Percentiles rank a stretch among this genome's conserved stretches.
phyloP scores from a whole-genome alignment of 805 yeast species.

The Candida nonsorbophila region DNA sequence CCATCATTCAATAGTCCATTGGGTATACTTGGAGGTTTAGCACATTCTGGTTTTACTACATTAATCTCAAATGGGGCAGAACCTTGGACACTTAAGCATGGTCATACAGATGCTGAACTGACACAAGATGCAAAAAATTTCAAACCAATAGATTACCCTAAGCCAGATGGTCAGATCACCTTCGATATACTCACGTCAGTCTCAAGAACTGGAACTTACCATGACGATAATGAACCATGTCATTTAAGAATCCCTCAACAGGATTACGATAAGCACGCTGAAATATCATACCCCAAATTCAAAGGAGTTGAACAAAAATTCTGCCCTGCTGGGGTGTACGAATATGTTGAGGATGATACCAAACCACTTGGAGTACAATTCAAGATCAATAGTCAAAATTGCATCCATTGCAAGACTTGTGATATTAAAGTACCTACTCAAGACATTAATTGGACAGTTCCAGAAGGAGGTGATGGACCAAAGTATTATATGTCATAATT shows the following conservation, averaged over 20 bases:
- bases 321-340: slow-evolving; percentile 99
- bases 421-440: slow-evolving; percentile 95
- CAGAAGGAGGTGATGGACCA: slow-evolving; percentile 99
- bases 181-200: slow-evolving; percentile 94
- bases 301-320: slow-evolving; percentile 87
- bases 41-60: slow-evolving; percentile 80
- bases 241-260: slow-evolving; percentile 68
- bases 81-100: slow-evolving; percentile 81
- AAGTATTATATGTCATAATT: slow-evolving; percentile 76
- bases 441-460: slow-evolving; percentile 94
- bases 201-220: slow-evolving; percentile 92
- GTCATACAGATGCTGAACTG: slow-evolving; percentile 63
- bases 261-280: slow-evolving; percentile 62
- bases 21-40: slow-evolving; percentile 79
- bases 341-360: slow-evolving; percentile 69
- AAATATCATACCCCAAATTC: slow-evolving; percentile 63
- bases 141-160: slow-evolving; percentile 81
- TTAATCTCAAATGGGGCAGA: slow-evolving; percentile 70
- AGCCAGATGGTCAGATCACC: slow-evolving; percentile 90
- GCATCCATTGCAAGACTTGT: slow-evolving; percentile 98
- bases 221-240: slow-evolving; percentile 88
- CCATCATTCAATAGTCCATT: slow-evolving; percentile 80
- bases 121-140: slow-evolving; percentile 65
- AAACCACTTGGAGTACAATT: slow-evolving; percentile 66
- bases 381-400: slow-evolving; percentile 93